Evolutionary conservation across 1,284 basidiomycete species (phyloP).

Genomic region (Apiotrichum akiyoshidainum): DNA sequence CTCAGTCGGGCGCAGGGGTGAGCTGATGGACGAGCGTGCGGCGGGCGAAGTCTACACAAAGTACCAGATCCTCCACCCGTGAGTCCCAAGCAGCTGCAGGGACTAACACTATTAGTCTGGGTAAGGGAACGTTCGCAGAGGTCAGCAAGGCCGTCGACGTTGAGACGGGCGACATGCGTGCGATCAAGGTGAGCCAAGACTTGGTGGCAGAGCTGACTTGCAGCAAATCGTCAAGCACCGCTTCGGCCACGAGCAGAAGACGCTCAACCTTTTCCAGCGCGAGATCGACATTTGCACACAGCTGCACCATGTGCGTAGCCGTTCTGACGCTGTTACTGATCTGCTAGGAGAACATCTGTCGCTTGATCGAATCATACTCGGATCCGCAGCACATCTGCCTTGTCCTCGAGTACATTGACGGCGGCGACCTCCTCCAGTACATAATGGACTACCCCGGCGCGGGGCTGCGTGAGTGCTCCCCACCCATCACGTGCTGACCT

Average conservation of each 20-base stretch:
- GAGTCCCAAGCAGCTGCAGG: slow-evolving; percentile 10
- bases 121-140: slow-evolving; percentile 50
- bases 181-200: slow-evolving; percentile 46
- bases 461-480: slow-evolving; percentile 58
- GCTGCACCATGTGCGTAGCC: slow-evolving; percentile 60
- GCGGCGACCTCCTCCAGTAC: slow-evolving; percentile 82
- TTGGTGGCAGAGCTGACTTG: slow-evolving; percentile 40
- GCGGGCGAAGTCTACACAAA: slow-evolving; percentile 52
- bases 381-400: slow-evolving; percentile 63
- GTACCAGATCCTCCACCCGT: slow-evolving; percentile 47
- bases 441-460: slow-evolving; percentile 58
- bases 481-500: neutral
- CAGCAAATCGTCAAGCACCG: slow-evolving; percentile 50
- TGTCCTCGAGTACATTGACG: slow-evolving; percentile 62
- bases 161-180: slow-evolving; percentile 44
- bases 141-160: slow-evolving; percentile 49
- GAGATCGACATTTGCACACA: slow-evolving; percentile 76
- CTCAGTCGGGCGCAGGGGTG: slow-evolving; percentile 41
- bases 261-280: slow-evolving; percentile 59
- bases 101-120: slow-evolving; percentile 37
- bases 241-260: slow-evolving; percentile 52
- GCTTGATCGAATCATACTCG: slow-evolving; percentile 72
- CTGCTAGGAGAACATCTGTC: slow-evolving; percentile 67
- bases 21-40: slow-evolving; percentile 40
- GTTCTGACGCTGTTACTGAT: neutral